Base-by-base conservation (phyloP, 768 basidiomycete genomes). In the Termitomyces sp. region DNA sequence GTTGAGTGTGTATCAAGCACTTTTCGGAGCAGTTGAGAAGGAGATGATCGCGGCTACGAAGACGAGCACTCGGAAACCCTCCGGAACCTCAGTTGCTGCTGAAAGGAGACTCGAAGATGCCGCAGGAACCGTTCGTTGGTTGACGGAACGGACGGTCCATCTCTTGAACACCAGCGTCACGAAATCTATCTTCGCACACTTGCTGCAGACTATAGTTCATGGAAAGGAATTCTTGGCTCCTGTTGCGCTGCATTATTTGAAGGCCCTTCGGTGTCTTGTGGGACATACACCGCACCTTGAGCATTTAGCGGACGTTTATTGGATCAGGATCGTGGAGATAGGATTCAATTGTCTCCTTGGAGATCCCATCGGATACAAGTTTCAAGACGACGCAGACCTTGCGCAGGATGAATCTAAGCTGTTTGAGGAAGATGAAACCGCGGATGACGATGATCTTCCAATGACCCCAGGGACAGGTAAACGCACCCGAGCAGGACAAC, bases 211-310 rank as follows among this genome's bases (percentile, higher is more conserved):
- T 51, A 78, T 94, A 53, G 74, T 84, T 4, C 66, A 83, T 65
- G 74, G 77, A 22, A 76, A 78, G 39, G 68, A 76, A 37, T 73
- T 97, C 15, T 78, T 87, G 60, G 67, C 75, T 4, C 84, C 86
- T 0, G 78, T 93, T 4, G 86, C 91, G 12, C 72, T 91, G 61
- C 85, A 95, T 70, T 95, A 93, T 69, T 77, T 89, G 57, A 95
- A 95, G 69, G 80, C 89, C 0, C 75, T 97, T 51, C 82, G 82
- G 57, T 76, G 74, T 58, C 67, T 98, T 9, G 73, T 92, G 54
- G 75, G 75, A 58, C 88, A 85, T 70, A 69, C 74, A 3, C 87
- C 93, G 3, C 95, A 98, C 72, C 76, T 95, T 57, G 89, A 95
- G 46, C 85, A 88, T 64, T 66, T 95, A 54, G 83, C 83, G 11